Percentiles rank a stretch among this genome's conserved stretches.
Evolutionary conservation across 2,329 filamentous ascomycete genomes (phyloP).

Genomic region (Arthrinium puccinioides): DNA sequence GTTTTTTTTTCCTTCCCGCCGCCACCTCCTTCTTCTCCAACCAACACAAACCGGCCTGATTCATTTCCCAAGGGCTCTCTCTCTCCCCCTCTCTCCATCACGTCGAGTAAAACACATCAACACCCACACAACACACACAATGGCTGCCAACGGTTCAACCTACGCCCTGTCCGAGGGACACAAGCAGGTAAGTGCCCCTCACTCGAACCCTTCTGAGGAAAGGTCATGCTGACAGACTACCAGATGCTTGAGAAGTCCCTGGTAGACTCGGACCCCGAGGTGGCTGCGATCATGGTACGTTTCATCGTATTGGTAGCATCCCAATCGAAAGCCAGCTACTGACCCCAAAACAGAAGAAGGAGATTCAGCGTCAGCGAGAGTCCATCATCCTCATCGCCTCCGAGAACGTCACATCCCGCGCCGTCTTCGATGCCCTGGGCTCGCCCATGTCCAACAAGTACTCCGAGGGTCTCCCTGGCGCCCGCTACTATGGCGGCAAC

Average conservation of each 20-base stretch:
- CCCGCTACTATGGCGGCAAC: conserved; percentile 98
- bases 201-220: too few relatives aligned
- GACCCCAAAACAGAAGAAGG: conserved; percentile 83
- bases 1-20: not conserved
- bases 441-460: conserved; percentile 98
- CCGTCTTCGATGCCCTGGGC: conserved; percentile 95
- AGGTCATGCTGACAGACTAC: conserved; percentile 17
- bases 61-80: not conserved
- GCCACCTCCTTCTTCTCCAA: not conserved
- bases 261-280: conserved; percentile 84
- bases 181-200: conserved; percentile 23
- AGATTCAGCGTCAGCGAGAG: conserved; percentile 95
- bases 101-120: not conserved
- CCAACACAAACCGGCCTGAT: too few relatives aligned
- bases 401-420: conserved; percentile 97
- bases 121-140: conserved; percentile 10
- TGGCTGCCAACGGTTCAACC: conserved; percentile 21
- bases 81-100: not conserved
- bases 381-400: conserved; percentile 98
- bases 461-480: conserved; percentile 96
- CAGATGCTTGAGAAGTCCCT: conserved; percentile 96
- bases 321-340: conserved; percentile 2
- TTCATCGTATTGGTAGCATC: not conserved
- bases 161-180: conserved; percentile 28
- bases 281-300: conserved; percentile 91